Base-by-base conservation (phyloP, 2,329 filamentous ascomycete species). In the Botrytis byssoidea region DNA sequence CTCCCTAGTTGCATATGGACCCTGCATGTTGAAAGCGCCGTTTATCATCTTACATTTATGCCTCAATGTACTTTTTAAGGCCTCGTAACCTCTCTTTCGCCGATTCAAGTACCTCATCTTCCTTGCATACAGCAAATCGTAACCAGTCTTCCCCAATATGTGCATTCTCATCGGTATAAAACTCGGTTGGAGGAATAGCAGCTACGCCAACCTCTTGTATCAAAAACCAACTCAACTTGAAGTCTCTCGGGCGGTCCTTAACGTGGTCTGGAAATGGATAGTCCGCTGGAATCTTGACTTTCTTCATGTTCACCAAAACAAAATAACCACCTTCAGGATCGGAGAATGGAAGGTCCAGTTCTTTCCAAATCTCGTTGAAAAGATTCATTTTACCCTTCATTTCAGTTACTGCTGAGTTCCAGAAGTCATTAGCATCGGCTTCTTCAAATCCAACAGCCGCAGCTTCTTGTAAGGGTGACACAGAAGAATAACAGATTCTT, bases 311-410 rank as follows among this genome's bases (percentile, higher is more conserved):
- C 76, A 93, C 96, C 71, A 99, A 89, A 57, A 99, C 93, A 81
- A 99, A 99, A 85, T 99, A 99, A 32, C 96, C 96, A 71, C 96
- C 96, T 83, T 99, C 95, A 7, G 96, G 96, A 74, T 97, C 92
- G 87, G 80, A 80, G 63, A 77, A 79, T 22, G 78, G 92, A 68
- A 95, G 85, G 25, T 86, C 88, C 10, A 95, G 87, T 83, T 95
- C 93, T 68, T 89, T 85, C 85, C 92, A 95, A 59, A 95, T 85
- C 75, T 92, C 86, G 82, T 95, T 97, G 86, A 99, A 98, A 37
- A 89, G 89, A 78, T 92, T 87, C 85, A 98, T 92, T 83, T 97
- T 98, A 74, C 84, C 88, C 83, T 94, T 93, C 95, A 98, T 98
- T 78, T 98, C 94, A 55, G 84, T 85, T 79, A 95, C 91, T 37